Conservation (phyloP, 768 basidiomycete species). For the Tylopilus sp. region DNA sequence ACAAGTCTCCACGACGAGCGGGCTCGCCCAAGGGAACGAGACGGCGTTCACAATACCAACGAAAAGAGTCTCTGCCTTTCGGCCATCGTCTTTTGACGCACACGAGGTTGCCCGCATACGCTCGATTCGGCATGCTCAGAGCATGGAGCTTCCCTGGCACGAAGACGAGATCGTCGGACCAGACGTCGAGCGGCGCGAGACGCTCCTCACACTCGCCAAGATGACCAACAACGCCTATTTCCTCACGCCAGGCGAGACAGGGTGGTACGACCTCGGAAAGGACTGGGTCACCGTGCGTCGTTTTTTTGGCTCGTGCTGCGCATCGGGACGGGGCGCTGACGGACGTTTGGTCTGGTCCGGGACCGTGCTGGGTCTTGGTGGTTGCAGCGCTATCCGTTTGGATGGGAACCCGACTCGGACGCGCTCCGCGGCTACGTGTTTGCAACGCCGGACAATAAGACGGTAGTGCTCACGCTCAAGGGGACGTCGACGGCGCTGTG, state of each 20-base stretch:
- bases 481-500: constrained; percentile 82
- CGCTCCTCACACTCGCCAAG: constrained; percentile 81
- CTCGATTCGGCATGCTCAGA: constrained; percentile 46
- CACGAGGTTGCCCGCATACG: constrained; percentile 42
- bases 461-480: constrained; percentile 86
- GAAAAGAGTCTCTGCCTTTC: constrained; percentile 37
- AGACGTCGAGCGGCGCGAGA: constrained; percentile 71
- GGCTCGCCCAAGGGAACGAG: constrained; percentile 8
- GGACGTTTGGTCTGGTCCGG: background rate
- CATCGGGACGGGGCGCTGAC: background rate
- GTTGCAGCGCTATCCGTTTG: constrained; percentile 59
- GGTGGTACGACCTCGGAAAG: constrained; percentile 75
- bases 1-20: constrained; percentile 5
- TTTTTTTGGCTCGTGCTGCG: no score
- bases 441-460: constrained; percentile 76
- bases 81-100: constrained; percentile 47
- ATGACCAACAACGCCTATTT: constrained; percentile 98
- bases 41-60: constrained; percentile 39
- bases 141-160: constrained; percentile 58
- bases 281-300: constrained; percentile 56
- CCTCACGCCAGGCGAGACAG: constrained; percentile 51
- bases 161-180: constrained; percentile 72
- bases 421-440: constrained; percentile 93
- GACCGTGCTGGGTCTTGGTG: no score
- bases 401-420: constrained; percentile 87